Base-by-base conservation (phyloP, 2,329 filamentous ascomycete genomes). In the Talaromyces albobiverticillius region DNA sequence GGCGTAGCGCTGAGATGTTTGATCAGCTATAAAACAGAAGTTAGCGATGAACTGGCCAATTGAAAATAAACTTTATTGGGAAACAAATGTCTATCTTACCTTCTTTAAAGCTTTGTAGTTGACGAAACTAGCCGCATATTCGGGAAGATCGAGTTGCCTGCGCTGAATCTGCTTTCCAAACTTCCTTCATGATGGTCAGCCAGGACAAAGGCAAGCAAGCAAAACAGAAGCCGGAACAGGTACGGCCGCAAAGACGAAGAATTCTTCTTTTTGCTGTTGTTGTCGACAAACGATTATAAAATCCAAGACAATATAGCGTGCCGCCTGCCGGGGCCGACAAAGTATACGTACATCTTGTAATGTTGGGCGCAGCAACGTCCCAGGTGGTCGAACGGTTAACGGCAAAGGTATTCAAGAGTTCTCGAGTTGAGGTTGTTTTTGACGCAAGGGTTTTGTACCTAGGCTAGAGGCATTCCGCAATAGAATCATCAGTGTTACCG, bases 91-190 rank as follows among this genome's bases (percentile, higher is more conserved):
- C n/a, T 25, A 10, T 25, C 60, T 5, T 51, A 95, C 94, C 90
- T 97, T 97, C 76, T 99, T 99, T 64, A 99, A 81, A 57, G 91
- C 92, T 78, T 99, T 99, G 80, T 99, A 99, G 76, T 99, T 96
- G 65, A 97, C 92, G 71, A 99, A 99, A 76, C 92, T 96, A 61
- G 93, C 91, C 59, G 94, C 93, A 87, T 99, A 99, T 82, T 99
- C 94, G 57, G 94, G 94, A 57, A 99, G 92, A 73, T 99, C 94
- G 67, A 99, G 89, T 82, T 99, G 94, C 71, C 92, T 88, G 80
- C 96, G 96, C 80, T 97, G 94, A 63, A 99, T 96, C 72, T 96
- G 90, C 81, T 99, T 99, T 74, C 94, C 94, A 79, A 99, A 99
- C 84, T 99, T 99, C 94, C 93, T 99, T 67, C 54, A 50, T 47